A percentile compares a stretch with the other conserved stretches of the same genome.
Conservation (phyloP, 2,329 filamentous ascomycete genomes). For the Neonectria magnoliae region DNA sequence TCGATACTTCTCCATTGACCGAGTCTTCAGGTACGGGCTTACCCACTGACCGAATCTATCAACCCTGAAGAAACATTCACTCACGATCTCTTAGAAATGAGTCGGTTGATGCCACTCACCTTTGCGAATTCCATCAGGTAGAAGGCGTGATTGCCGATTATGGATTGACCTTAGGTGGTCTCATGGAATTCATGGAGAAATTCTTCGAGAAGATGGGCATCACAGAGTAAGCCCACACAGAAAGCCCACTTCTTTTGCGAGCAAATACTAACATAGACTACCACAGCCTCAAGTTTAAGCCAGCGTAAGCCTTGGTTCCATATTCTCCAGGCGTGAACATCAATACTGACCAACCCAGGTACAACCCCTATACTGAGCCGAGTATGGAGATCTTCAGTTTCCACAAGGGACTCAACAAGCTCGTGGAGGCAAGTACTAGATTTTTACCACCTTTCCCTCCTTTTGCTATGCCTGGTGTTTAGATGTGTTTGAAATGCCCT, state of each 20-base stretch:
- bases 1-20: slow-evolving; percentile 98
- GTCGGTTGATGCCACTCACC: slow-evolving; percentile 93
- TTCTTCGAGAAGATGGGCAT: slow-evolving; percentile 99
- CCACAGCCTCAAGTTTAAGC: slow-evolving; percentile 85
- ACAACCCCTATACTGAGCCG: slow-evolving; percentile 95
- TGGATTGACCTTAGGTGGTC: slow-evolving; percentile 86
- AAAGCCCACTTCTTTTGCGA: neutral
- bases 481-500: neutral
- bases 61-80: neutral
- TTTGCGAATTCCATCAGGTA: slow-evolving; percentile 98
- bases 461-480: no score
- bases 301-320: slow-evolving; percentile 60
- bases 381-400: slow-evolving; percentile 98
- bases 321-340: no score
- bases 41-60: neutral
- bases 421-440: slow-evolving; percentile 70
- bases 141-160: slow-evolving; percentile 99
- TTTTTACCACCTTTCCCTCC: neutral
- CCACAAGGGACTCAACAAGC: slow-evolving; percentile 87
- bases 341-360: slow-evolving; percentile 47
- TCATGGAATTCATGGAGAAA: slow-evolving; percentile 92
- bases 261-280: neutral
- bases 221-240: slow-evolving; percentile 41
- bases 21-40: slow-evolving; percentile 75
- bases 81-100: slow-evolving; percentile 73